phyloP scores from a whole-genome alignment of 352 stramenopile species.

The Phytopythium sindhum region DNA sequence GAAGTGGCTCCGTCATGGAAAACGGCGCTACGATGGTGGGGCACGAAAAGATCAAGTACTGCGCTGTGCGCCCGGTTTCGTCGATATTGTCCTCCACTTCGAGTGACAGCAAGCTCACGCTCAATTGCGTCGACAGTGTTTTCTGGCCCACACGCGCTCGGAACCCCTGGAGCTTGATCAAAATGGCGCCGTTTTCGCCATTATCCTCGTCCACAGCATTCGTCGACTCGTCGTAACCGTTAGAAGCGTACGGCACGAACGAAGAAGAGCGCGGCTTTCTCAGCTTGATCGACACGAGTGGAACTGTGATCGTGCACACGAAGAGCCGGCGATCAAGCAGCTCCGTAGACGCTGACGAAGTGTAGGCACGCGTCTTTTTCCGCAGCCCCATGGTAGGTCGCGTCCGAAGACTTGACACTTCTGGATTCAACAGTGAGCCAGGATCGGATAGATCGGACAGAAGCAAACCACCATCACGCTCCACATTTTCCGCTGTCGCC shows the following conservation, averaged over 20 bases:
- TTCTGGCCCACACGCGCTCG: constrained; percentile 75
- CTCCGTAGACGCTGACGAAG: constrained; percentile 23
- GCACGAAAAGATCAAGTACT: constrained; percentile 80
- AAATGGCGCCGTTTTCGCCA: constrained; percentile 58
- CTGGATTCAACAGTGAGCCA: not conserved
- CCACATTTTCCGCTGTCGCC: not conserved
- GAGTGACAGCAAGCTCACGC: constrained; percentile 62
- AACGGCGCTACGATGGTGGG: constrained; percentile 66
- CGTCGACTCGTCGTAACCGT: constrained; percentile 44
- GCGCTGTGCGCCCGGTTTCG: constrained; percentile 48
- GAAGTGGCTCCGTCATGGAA: constrained; percentile 47
- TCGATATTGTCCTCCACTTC: constrained; percentile 80
- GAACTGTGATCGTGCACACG: constrained; percentile 81
- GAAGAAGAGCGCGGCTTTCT: constrained; percentile 60
- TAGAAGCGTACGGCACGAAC: constrained; percentile 46
- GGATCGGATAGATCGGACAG: constrained; percentile 3
- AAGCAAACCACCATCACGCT: not conserved
- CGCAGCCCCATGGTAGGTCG: not conserved
- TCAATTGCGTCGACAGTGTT: constrained; percentile 73
- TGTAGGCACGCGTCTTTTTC: not conserved
- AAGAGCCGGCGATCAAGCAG: constrained; percentile 67
- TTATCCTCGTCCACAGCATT: constrained; percentile 56
- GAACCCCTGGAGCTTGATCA: constrained; percentile 81
- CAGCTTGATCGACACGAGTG: constrained; percentile 75
- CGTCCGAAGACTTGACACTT: not conserved